phyloP scores from a whole-genome alignment of 2,329 filamentous ascomycete species.

The Trichoderma gracile region DNA sequence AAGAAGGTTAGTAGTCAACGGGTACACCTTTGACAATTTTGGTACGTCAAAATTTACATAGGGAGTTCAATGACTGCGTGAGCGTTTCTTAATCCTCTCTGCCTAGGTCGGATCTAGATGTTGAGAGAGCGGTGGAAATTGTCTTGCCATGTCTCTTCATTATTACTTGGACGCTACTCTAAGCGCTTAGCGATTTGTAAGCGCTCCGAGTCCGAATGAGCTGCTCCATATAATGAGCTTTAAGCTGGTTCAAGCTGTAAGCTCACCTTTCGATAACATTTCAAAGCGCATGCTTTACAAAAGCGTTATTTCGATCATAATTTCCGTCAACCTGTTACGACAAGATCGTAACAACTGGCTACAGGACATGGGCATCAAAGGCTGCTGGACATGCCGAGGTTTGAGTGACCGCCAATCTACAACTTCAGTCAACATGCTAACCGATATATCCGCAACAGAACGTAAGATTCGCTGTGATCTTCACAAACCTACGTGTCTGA shows the following conservation, averaged over 20 bases:
- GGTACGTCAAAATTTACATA: background rate
- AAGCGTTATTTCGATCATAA: too few relatives aligned
- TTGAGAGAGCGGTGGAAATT: too few relatives aligned
- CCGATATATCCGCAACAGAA: background rate
- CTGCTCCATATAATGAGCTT: too few relatives aligned
- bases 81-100: background rate
- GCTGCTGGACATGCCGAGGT: slow-evolving; percentile 19
- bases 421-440: background rate
- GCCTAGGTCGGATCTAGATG: too few relatives aligned
- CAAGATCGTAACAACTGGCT: too few relatives aligned
- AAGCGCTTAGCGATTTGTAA: slow-evolving; percentile 4
- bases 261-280: too few relatives aligned
- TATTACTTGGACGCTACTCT: background rate
- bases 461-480: slow-evolving; percentile 24
- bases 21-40: too few relatives aligned
- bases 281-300: too few relatives aligned
- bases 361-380: slow-evolving; percentile 7
- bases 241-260: too few relatives aligned
- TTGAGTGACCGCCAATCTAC: background rate
- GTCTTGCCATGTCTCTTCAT: background rate
- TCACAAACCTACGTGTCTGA: slow-evolving; percentile 15
- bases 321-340: too few relatives aligned
- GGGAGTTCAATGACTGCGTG: background rate
- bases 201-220: background rate
- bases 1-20: background rate